phyloP scores from a whole-genome alignment of 2,329 filamentous ascomycete genomes.

The Fonsecaea pedrosoi region DNA sequence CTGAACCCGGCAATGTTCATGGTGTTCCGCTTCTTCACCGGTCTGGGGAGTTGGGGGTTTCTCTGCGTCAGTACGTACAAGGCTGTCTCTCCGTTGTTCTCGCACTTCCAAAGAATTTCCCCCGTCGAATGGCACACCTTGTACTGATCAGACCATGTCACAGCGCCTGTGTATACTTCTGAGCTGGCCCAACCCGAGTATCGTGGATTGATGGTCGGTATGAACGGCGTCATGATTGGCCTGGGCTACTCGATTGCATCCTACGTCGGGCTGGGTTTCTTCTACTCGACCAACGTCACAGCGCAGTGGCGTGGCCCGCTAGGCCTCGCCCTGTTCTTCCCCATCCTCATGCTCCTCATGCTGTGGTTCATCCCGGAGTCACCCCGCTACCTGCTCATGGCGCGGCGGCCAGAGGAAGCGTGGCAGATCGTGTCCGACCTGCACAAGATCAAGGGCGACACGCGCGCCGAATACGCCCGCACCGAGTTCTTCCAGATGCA shows the following conservation, averaged over 20 bases:
- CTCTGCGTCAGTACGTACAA: not conserved
- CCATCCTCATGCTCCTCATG: conserved; percentile 47
- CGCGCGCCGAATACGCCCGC: conserved; percentile 46
- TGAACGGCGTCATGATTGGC: conserved; percentile 25
- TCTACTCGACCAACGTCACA: not conserved
- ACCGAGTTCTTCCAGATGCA: conserved; percentile 54
- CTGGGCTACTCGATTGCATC: conserved; percentile 27
- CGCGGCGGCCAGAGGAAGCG: conserved; percentile 52
- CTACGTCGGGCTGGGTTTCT: conserved; percentile 29
- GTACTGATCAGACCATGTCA: not conserved
- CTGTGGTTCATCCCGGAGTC: conserved; percentile 57
- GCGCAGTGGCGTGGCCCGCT: conserved; percentile 38
- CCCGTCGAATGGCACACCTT: too few species aligned
- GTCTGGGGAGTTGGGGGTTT: conserved; percentile 1
- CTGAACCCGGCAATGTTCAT: conserved; percentile 42
- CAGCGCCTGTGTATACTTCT: conserved; percentile 23
- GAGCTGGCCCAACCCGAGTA: conserved; percentile 29
- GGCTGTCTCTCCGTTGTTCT: not conserved
- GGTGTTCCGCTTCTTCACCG: conserved; percentile 8
- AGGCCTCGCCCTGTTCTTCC: conserved; percentile 40
- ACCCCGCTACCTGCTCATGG: conserved; percentile 50
- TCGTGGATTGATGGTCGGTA: conserved; percentile 25
- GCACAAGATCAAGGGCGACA: conserved; percentile 50
- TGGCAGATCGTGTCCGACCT: conserved; percentile 50
- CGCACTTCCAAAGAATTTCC: too few species aligned